Percentiles rank a stretch among this genome's conserved stretches.
Conservation (phyloP, 768 basidiomycete genomes). For the Leucosporidium yakuticum region DNA sequence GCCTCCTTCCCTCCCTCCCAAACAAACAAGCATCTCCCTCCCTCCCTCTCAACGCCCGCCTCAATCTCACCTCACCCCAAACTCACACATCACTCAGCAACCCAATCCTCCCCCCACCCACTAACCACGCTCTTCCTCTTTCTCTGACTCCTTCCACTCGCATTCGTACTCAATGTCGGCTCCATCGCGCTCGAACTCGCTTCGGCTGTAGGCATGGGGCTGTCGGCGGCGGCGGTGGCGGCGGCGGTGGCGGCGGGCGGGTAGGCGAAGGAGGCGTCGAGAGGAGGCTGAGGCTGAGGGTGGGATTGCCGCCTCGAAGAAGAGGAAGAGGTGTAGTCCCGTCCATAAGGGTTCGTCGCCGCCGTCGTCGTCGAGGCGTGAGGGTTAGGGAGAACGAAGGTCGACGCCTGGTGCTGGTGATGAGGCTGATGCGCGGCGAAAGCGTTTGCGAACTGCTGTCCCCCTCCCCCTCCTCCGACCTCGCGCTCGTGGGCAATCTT, state of each 20-base stretch:
- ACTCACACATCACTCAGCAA: too few species aligned
- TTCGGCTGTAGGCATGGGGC: not conserved
- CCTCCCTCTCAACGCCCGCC: too few species aligned
- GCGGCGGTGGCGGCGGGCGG: not conserved
- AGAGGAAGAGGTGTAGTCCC: too few species aligned
- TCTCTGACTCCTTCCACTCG: not conserved
- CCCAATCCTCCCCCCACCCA: not conserved
- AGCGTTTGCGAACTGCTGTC: not conserved
- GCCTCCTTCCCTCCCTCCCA: too few species aligned
- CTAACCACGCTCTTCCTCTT: not conserved
- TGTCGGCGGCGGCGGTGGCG: not conserved
- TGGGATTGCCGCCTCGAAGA: too few species aligned
- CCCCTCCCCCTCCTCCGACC: constrained; percentile 10
- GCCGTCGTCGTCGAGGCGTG: too few species aligned
- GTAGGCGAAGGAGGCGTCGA: not conserved
- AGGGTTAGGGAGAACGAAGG: too few species aligned
- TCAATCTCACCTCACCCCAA: not conserved
- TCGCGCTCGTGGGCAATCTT: not conserved
- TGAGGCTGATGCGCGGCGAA: not conserved
- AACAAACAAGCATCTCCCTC: too few species aligned
- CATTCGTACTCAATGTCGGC: not conserved
- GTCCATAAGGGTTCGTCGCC: too few species aligned
- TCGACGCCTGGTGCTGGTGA: not conserved
- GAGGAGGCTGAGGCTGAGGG: too few species aligned
- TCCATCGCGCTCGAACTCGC: too few species aligned